A percentile compares a stretch with the other conserved stretches of the same genome.
Conservation (phyloP, 768 basidiomycete species). For the Serendipita indica region DNA sequence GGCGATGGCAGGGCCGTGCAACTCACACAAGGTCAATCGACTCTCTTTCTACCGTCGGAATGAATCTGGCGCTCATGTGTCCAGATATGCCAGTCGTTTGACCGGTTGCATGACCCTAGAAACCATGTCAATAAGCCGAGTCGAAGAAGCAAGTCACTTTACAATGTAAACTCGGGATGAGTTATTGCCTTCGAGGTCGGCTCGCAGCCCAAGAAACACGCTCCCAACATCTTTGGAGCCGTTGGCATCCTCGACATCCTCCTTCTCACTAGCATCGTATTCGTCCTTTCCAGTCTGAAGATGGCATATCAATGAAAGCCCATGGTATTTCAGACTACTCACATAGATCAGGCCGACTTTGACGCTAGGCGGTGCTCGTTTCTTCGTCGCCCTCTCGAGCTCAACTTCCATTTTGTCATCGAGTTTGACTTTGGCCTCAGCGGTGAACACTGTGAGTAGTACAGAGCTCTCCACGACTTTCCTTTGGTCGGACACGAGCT, state of each 20-base stretch:
- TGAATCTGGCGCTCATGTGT: conserved; percentile 67
- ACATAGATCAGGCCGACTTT: conserved; percentile 79
- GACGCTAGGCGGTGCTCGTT: conserved; percentile 66
- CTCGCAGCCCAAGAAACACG: conserved; percentile 74
- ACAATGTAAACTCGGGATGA: conserved; percentile 76
- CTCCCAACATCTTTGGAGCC: conserved; percentile 48
- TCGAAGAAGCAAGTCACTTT: conserved; percentile 17
- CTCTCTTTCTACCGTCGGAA: conserved; percentile 92
- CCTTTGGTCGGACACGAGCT: conserved; percentile 18
- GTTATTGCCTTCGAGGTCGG: conserved; percentile 71
- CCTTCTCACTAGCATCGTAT: conserved; percentile 55
- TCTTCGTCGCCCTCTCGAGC: conserved; percentile 84
- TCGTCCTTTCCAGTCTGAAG: conserved; percentile 66
- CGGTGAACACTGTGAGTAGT: conserved; percentile 48
- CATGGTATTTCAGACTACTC: conserved; percentile 16
- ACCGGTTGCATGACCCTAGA: conserved; percentile 71
- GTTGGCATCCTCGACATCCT: conserved; percentile 33
- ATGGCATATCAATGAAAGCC: not conserved
- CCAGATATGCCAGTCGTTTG: conserved; percentile 79
- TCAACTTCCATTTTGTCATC: conserved; percentile 56
- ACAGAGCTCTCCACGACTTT: conserved; percentile 39
- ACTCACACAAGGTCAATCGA: conserved; percentile 74
- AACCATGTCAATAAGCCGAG: conserved; percentile 10
- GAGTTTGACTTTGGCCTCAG: conserved; percentile 46
- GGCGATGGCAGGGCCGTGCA: not conserved